These are phyloP conservation scores for Podospora tetraspora DNA, from an alignment of 495 filamentous ascomycete species.

Conservation along the genomic window DNA sequence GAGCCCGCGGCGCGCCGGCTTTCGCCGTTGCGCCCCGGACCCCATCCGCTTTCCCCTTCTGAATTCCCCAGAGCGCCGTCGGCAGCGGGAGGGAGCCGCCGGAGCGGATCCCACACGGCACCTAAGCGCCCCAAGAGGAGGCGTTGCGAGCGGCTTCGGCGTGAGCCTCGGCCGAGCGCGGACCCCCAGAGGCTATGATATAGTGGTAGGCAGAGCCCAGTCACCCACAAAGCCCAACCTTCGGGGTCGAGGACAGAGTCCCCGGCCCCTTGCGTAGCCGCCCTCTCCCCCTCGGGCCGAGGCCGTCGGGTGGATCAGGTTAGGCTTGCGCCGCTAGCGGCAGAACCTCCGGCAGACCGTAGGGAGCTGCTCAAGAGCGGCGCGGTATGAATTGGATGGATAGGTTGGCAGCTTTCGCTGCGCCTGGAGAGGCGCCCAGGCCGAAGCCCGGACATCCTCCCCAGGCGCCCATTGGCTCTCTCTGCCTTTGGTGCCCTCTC, in stretches of 20 bases:
- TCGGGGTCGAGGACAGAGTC: slow-evolving; percentile 6
- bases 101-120: slow-evolving; percentile 17
- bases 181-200: slow-evolving; percentile 8
- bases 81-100: slow-evolving; percentile 23
- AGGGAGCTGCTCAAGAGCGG: not conserved
- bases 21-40: slow-evolving; percentile 1
- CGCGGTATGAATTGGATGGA: not conserved
- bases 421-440: too few relatives aligned
- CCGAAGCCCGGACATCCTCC: too few relatives aligned
- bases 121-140: slow-evolving; percentile 39
- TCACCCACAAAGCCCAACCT: slow-evolving; percentile 9
- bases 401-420: too few relatives aligned
- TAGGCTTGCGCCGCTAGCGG: not conserved
- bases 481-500: too few relatives aligned
- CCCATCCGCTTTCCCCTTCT: slow-evolving; percentile 48
- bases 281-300: not conserved
- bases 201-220: slow-evolving; percentile 7
- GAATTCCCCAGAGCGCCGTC: slow-evolving; percentile 40
- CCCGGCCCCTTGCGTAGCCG: not conserved
- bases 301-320: not conserved
- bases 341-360: not conserved
- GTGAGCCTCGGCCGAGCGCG: slow-evolving; percentile 3
- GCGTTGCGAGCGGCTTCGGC: slow-evolving; percentile 13
- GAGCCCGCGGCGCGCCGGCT: slow-evolving; percentile 17
- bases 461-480: too few relatives aligned